Evolutionary conservation across 139 green algal species (phyloP), one percentile per base, ranked within the genome.

Genomic region (Micromonas pusilla): DNA sequence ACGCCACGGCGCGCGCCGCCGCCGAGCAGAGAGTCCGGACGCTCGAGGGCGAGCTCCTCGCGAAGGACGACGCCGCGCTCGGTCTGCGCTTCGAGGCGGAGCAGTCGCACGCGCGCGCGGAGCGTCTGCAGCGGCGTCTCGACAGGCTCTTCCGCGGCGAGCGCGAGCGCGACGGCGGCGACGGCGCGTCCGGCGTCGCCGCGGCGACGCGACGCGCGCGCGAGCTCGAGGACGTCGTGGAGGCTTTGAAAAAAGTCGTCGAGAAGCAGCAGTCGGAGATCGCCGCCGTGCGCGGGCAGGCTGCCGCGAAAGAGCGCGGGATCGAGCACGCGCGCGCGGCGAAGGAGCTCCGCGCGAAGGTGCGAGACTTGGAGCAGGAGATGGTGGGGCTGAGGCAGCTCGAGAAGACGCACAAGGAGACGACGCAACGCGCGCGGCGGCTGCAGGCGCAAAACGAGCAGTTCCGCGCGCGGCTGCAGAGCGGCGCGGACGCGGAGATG

Each of bases 351-450:
- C 57, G 28, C 1, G 31, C 26, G 21, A 68, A 34, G 54, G 57
- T 79, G 75, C 76, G 78, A n/a, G 16, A 38, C 25, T 54, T 81
- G 81, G 63, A 72, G 73, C 34, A 73, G 31, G 23, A 60, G 25
- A 66, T 37, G 73, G 31, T 52, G 32, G 62, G 30, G 20, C 30
- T 57, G 33, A 33, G 85, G 66, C 70, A 83, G 62, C 72, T 63
- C 20, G 79, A 83, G 53, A 66, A 91, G 71, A 70, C 62, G 34
- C 75, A 86, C 66, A 76, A 83, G 45, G 86, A 89, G 53, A 21
- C 67, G 25, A 73, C 85, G 67, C 73, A 87, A 70, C 28, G 31
- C 28, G 23, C 63, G 63, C 28, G 16, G 2, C 13, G 32, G 28
- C 31, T 70, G n/a, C 20, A 33, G 5, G 20, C 31, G 1, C 63